Evolutionary conservation across 345 rosid species (phyloP), one percentile per base, ranked within the genome.

Genomic region (Rhodamnia rubescens): DNA sequence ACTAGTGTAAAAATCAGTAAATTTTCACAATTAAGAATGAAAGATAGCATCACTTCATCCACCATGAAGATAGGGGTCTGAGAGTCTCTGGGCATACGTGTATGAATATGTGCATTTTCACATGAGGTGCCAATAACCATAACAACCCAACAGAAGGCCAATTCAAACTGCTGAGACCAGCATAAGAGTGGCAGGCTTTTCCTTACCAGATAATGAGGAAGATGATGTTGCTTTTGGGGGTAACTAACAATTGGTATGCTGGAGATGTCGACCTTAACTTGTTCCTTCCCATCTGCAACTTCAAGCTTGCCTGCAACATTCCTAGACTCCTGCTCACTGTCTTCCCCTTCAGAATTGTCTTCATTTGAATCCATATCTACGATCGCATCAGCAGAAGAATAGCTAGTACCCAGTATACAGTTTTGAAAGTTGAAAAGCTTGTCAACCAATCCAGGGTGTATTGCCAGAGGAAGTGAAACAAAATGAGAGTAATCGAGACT

Each of bases 401-500:
- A 86, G 44, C 82, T 53, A 50, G 49, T 90, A 83, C 90, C 94
- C 87, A 97, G 89, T 84, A 95, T 89, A 83, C 90, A 84, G 82
- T 93, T 94, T 92, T 94, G 98, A 89, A 97, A 95, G 80, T 87
- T 86, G 88, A 92, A 74, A 56, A 96, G 98, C 92, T 93, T 97
- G 53, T 88, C 94, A 83, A 95, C 95, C 91, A 97, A 88, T 89
- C 87, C 94, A 15, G 95, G 93, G 86, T 97, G 91, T 92, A 93
- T 87, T 50, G 97, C 99, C 91, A 96, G 83, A 82, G 99, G 99
- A 88, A 97, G 98, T 56, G 98, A 95, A 85, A 96, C 88, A 64
- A 97, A 96, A 90, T 96, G 98, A 21, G 99, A 96, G 88, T 95
- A 97, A 24, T 94, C 92, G 5, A 97, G 93, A 86, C 81, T 90